Conservation (phyloP, 2,329 filamentous ascomycete genomes). For the Daldinia eschscholtzii region DNA sequence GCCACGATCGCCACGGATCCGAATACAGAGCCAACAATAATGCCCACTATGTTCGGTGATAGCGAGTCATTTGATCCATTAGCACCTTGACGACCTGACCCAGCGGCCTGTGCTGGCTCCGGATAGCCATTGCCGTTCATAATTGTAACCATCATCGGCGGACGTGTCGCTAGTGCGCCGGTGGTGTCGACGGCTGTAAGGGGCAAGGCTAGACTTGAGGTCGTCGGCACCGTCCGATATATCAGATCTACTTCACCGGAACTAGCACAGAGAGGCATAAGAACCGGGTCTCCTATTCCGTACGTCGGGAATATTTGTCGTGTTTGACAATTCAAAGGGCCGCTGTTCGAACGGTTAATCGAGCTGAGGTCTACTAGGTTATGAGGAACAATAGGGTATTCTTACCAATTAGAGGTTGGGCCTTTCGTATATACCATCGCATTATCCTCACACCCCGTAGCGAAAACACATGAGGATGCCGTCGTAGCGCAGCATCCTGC, state of each 20-base stretch:
- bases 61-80: neutral
- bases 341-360: conserved; percentile 24
- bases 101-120: neutral
- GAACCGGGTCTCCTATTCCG: conserved; percentile 9
- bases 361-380: neutral
- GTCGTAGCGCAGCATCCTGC: conserved; percentile 34
- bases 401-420: conserved; percentile 34
- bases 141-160: conserved; percentile 10
- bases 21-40: conserved; percentile 23
- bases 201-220: conserved; percentile 26
- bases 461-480: conserved; percentile 20
- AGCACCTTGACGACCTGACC: neutral
- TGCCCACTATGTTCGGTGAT: conserved; percentile 16
- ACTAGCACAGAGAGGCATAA: conserved; percentile 28
- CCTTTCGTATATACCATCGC: conserved; percentile 26
- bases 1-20: conserved; percentile 20
- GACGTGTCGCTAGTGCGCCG: neutral
- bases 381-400: neutral
- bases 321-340: conserved; percentile 27
- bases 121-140: neutral
- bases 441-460: conserved; percentile 34
- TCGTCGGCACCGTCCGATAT: conserved; percentile 32
- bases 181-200: conserved; percentile 16
- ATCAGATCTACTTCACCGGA: conserved; percentile 21
- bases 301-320: conserved; percentile 29